Percentiles rank a stretch among this genome's conserved stretches.
phyloP scores from a whole-genome alignment of 1,284 basidiomycete genomes.

The Athelia psychrophila region DNA sequence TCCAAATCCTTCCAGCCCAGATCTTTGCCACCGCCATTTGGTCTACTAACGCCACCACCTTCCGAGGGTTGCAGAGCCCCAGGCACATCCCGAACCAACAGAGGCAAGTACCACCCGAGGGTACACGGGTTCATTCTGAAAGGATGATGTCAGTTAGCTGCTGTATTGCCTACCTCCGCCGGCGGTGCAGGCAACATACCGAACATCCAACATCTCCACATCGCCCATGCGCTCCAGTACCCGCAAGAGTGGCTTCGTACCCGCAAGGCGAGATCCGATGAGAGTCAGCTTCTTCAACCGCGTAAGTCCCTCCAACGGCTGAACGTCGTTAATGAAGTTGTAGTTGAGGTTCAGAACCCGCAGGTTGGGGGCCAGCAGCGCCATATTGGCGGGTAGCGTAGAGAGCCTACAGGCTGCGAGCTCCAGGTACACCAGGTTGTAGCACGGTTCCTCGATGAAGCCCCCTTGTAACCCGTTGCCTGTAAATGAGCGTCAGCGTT shows the following conservation, averaged over 20 bases:
- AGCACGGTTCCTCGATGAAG: constrained; percentile 65
- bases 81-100: constrained; percentile 69
- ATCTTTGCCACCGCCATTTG: constrained; percentile 26
- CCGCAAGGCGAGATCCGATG: constrained; percentile 80
- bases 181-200: constrained; percentile 51
- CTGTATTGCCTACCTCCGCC: constrained; percentile 16
- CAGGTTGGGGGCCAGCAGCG: constrained; percentile 77
- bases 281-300: constrained; percentile 81
- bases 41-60: constrained; percentile 12
- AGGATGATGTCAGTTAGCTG: constrained; percentile 8
- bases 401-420: constrained; percentile 87
- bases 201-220: constrained; percentile 86
- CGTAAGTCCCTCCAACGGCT: constrained; percentile 67
- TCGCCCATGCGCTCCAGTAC: constrained; percentile 70
- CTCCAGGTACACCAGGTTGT: constrained; percentile 92
- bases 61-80: constrained; percentile 68
- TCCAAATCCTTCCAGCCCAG: constrained; percentile 74
- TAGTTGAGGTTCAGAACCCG: constrained; percentile 94
- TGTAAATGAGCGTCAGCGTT: background rate
- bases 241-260: constrained; percentile 67
- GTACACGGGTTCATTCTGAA: constrained; percentile 93
- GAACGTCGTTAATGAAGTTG: constrained; percentile 82
- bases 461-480: background rate
- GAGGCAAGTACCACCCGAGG: constrained; percentile 90
- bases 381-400: constrained; percentile 67